Evolutionary conservation across 371 early-diverging fungal species (phyloP).

Genomic region (Nosema muscidifuracis): DNA sequence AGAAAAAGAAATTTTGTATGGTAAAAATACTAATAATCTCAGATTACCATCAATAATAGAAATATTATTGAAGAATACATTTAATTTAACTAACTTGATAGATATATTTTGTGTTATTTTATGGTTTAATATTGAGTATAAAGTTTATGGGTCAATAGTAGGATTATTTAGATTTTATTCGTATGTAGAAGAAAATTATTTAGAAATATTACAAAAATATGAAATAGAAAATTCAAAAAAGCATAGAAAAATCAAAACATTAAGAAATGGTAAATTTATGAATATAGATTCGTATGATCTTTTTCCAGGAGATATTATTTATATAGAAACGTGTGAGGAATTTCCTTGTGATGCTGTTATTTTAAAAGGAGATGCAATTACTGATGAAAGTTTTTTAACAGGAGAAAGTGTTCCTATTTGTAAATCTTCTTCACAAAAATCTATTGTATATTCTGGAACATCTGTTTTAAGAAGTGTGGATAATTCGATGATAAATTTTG

Average conservation of each 20-base stretch:
- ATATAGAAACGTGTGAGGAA: conserved; percentile 40
- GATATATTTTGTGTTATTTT: conserved; percentile 50
- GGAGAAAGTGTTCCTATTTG: conserved; percentile 85
- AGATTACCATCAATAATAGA: background rate
- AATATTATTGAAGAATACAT: conserved; percentile 35
- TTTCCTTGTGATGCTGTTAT: conserved; percentile 88
- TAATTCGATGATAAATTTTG: background rate
- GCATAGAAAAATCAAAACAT: conserved; percentile 22
- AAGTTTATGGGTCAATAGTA: conserved; percentile 50
- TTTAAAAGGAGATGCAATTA: conserved; percentile 85
- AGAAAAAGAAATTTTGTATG: conserved; percentile 57
- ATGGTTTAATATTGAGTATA: conserved; percentile 51
- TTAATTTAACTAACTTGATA: conserved; percentile 41
- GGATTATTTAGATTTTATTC: conserved; percentile 47
- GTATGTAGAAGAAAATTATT: conserved; percentile 33
- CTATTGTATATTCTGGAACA: conserved; percentile 47
- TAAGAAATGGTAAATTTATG: conserved; percentile 38
- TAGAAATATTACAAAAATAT: conserved; percentile 39
- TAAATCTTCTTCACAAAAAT: conserved; percentile 63
- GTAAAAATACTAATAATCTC: conserved; percentile 47
- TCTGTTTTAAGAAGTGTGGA: conserved; percentile 41
- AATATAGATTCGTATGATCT: conserved; percentile 36
- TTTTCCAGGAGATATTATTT: conserved; percentile 56
- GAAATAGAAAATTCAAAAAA: conserved; percentile 24
- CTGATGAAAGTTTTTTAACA: conserved; percentile 96